Evolutionary conservation across 2,329 filamentous ascomycete species (phyloP), one percentile per base, ranked within the genome.

Genomic region (Botrytis squamosa): DNA sequence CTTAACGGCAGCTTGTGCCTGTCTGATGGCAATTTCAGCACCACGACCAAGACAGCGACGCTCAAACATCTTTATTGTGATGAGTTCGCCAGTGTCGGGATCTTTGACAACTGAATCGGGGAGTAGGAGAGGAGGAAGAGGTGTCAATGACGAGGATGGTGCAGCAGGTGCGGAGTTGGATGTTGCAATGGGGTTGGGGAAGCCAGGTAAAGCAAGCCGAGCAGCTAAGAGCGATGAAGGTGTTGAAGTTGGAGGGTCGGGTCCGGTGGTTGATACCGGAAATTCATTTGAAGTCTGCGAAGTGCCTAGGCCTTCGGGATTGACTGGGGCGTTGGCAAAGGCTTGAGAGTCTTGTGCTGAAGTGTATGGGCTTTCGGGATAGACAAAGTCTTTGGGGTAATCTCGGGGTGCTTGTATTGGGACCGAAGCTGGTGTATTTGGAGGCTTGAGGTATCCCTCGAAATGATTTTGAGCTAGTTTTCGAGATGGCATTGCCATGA

Each of bases 1-100:
- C 49, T 40, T 40, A 1, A 68, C 16, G n/a, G 65, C 49, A 42
- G 46, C 36, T 29, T 57, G 14, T 4, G 36, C 46, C 52, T 68
- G 46, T 1, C 29, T 6, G n/a, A 68, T 42, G 20, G 49, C 65
- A n/a, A 46, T 42, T 3, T 68, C 25, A 8, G 65, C 65, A 57
- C 65, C 65, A 42, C 49, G 65, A 22, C 65, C 52, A 42, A 68
- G 20, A 25, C 46, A 68, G 10, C 65, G 65, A 42, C 65, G 49
- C 65, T 68, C 65, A 57, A 55, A 68, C 36, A 57, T 57, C 36
- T 57, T 57, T n/a, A 68, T n/a, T 14, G 66, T 68, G 18, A 68
- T 68, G 9, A 68, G 5, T 57, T 68, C 66, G 14, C 66, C 66
- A 20, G 66, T 68, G 4, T 38, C n/a, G 3, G 66, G 66, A 16